Percentiles rank a stretch among this genome's conserved stretches.
Evolutionary conservation across 345 rosid species (phyloP).

Genomic region (Hibiscus syriacus): DNA sequence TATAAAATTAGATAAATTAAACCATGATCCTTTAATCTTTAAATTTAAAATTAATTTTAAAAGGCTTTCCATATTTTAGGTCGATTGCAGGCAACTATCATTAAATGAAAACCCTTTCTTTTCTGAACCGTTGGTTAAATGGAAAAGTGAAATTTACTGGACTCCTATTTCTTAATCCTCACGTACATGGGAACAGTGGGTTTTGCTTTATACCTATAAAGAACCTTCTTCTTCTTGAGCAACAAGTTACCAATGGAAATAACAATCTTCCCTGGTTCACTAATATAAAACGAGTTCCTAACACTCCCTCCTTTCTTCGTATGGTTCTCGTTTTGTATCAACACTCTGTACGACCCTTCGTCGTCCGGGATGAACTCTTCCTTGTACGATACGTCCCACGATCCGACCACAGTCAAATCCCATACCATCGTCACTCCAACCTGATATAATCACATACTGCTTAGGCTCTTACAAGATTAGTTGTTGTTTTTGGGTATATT

Average conservation of each 20-base stretch:
- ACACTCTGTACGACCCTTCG: slow-evolving; percentile 49
- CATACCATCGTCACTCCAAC: slow-evolving; percentile 39
- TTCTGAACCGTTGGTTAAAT: too few species aligned
- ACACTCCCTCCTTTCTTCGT: slow-evolving; percentile 28
- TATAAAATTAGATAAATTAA: too few species aligned
- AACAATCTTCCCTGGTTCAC: slow-evolving; percentile 50
- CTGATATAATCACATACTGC: slow-evolving; percentile 8
- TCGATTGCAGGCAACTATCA: too few species aligned
- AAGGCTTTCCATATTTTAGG: too few species aligned
- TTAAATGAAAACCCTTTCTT: too few species aligned
- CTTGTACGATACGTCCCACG: slow-evolving; percentile 36
- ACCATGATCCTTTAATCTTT: too few species aligned
- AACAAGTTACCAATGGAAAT: slow-evolving; percentile 33
- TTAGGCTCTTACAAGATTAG: not conserved
- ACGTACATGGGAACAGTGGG: slow-evolving; percentile 32
- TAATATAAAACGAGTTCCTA: slow-evolving; percentile 46
- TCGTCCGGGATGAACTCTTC: slow-evolving; percentile 59
- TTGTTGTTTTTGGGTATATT: not conserved
- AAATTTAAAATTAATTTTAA: too few species aligned
- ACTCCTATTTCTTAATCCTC: not conserved
- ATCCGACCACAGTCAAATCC: slow-evolving; percentile 49
- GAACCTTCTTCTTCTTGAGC: slow-evolving; percentile 37
- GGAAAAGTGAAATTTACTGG: too few species aligned
- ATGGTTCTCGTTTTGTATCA: slow-evolving; percentile 25
- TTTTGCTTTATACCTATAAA: slow-evolving; percentile 40